These are phyloP conservation scores for Lumnitzera racemosa DNA, from an alignment of 345 rosid genomes.

Conservation along the genomic window DNA sequence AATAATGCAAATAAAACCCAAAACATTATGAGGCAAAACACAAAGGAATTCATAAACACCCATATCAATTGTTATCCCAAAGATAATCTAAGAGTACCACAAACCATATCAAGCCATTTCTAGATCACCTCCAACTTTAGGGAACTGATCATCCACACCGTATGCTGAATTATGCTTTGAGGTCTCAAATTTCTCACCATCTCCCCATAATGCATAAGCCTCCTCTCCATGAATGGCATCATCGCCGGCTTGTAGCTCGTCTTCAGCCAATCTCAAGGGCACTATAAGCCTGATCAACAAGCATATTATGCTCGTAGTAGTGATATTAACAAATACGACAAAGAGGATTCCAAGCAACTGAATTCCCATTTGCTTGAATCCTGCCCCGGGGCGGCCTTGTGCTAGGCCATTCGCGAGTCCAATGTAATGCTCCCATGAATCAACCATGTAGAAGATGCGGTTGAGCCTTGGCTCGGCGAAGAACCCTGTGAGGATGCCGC, in stretches of 20 bases:
- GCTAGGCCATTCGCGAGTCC: slow-evolving; percentile 47
- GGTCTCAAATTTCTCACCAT: slow-evolving; percentile 53
- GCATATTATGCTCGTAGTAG: slow-evolving; percentile 38
- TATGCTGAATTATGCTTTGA: slow-evolving; percentile 31
- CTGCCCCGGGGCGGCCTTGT: slow-evolving; percentile 17
- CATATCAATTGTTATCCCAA: no score
- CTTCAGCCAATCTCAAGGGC: slow-evolving; percentile 48
- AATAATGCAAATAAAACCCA: no score
- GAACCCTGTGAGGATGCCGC: slow-evolving; percentile 58
- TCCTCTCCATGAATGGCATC: slow-evolving; percentile 66
- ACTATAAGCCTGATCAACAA: slow-evolving; percentile 27
- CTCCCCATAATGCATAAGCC: slow-evolving; percentile 67
- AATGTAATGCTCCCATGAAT: slow-evolving; percentile 34
- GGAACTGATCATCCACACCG: slow-evolving; percentile 7
- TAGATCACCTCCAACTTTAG: slow-evolving; percentile 24
- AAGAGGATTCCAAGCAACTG: slow-evolving; percentile 48
- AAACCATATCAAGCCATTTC: slow-evolving; percentile 31
- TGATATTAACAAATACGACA: slow-evolving; percentile 25
- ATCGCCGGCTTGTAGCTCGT: slow-evolving; percentile 46
- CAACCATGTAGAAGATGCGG: slow-evolving; percentile 35
- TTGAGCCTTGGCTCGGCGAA: slow-evolving; percentile 55
- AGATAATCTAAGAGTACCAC: no score
- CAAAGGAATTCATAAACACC: no score
- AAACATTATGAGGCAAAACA: no score
- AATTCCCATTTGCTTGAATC: slow-evolving; percentile 49